A percentile compares a stretch with the other conserved stretches of the same genome.
Evolutionary conservation across 2,329 filamentous ascomycete genomes (phyloP).

Genomic region (Paecilomyces variotii): DNA sequence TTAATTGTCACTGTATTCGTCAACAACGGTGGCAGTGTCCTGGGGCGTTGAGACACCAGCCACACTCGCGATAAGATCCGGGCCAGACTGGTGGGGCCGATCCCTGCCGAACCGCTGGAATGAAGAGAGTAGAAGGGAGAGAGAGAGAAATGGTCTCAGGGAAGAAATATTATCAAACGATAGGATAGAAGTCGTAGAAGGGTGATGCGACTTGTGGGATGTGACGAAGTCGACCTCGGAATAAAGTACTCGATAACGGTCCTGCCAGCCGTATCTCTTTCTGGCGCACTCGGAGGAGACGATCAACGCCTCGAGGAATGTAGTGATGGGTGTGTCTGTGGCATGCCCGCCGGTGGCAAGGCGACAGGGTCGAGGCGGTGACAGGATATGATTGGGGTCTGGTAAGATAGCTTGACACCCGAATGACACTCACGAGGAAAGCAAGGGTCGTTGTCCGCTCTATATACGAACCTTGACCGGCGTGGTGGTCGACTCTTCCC

Average conservation of each 20-base stretch:
- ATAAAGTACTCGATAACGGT: neutral
- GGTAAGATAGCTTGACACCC: neutral
- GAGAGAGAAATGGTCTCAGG: neutral
- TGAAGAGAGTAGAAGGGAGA: neutral
- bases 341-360: neutral
- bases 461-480: neutral
- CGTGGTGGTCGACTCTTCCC: neutral
- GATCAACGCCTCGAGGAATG: conserved; percentile 1
- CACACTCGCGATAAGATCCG: neutral
- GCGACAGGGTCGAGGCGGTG: neutral
- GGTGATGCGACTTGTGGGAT: too few relatives aligned
- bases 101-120: neutral
- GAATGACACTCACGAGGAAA: neutral
- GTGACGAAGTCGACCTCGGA: neutral
- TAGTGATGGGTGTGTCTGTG: neutral
- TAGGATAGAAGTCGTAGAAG: neutral
- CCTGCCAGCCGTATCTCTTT: neutral
- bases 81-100: neutral
- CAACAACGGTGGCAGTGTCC: neutral
- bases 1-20: neutral
- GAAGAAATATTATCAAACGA: neutral
- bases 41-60: neutral
- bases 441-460: neutral
- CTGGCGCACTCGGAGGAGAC: neutral
- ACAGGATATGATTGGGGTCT: neutral